Conservation (phyloP, 2,329 filamentous ascomycete species). For the Lachnellula suecica region DNA sequence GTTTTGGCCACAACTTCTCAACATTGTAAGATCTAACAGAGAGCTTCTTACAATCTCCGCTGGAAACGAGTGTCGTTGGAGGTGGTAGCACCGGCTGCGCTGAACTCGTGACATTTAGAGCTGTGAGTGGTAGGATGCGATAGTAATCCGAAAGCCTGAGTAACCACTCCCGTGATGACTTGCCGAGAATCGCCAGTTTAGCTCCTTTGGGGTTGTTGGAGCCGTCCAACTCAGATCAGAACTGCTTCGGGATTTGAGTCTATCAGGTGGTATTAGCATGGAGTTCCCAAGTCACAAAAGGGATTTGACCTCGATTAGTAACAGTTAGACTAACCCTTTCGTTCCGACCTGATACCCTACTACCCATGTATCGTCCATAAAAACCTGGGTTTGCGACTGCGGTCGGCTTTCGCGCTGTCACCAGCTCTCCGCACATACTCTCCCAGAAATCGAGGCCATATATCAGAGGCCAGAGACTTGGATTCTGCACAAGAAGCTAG, state of each 20-base stretch:
- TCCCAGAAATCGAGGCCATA: slow-evolving; percentile 77
- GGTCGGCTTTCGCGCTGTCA: slow-evolving; percentile 57
- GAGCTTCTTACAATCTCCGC: slow-evolving; percentile 57
- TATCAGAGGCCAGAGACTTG: slow-evolving; percentile 54
- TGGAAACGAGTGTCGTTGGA: slow-evolving; percentile 52
- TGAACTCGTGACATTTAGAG: slow-evolving; percentile 46
- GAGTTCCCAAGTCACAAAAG: background rate
- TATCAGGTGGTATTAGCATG: slow-evolving; percentile 14
- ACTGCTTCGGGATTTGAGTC: slow-evolving; percentile 72
- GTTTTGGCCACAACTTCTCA: slow-evolving; percentile 62
- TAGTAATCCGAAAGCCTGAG: slow-evolving; percentile 68
- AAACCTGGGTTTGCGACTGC: slow-evolving; percentile 60
- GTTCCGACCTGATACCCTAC: slow-evolving; percentile 62
- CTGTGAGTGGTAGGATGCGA: slow-evolving; percentile 62
- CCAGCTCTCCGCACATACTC: slow-evolving; percentile 64
- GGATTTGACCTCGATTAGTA: slow-evolving; percentile 47
- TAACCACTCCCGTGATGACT: slow-evolving; percentile 68
- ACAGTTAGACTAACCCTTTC: slow-evolving; percentile 64
- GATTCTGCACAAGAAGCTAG: slow-evolving; percentile 58
- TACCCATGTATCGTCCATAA: slow-evolving; percentile 70
- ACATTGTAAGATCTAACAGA: slow-evolving; percentile 70
- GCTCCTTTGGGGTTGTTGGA: slow-evolving; percentile 56
- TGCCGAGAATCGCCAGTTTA: slow-evolving; percentile 64
- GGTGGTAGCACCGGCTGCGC: slow-evolving; percentile 46
- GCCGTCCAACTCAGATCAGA: slow-evolving; percentile 63